phyloP scores from a whole-genome alignment of 192 early-diverging fungal genomes.

The Coemansia nantahalensis region DNA sequence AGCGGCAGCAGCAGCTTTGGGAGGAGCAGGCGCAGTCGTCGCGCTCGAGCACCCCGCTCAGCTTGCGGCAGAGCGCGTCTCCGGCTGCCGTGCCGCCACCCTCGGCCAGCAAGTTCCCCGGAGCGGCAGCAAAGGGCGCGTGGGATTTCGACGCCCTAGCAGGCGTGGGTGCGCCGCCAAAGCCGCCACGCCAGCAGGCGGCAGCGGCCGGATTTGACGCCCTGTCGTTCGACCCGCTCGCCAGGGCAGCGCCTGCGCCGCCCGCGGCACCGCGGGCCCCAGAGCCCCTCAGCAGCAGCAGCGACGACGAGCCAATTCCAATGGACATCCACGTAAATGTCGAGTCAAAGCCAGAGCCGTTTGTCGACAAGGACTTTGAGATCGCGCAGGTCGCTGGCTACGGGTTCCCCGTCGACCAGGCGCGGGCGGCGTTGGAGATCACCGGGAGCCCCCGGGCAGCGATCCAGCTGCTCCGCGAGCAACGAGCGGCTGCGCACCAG shows the following conservation, averaged over 20 bases:
- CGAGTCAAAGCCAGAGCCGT: slow-evolving; percentile 4
- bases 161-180: not conserved
- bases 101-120: slow-evolving; percentile 4
- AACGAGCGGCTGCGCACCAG: slow-evolving; percentile 16
- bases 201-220: not conserved
- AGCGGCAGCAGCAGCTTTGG: slow-evolving; percentile 41
- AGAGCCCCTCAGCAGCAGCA: slow-evolving; percentile 4
- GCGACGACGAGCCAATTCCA: slow-evolving; percentile 41
- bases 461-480: slow-evolving; percentile 44
- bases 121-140: slow-evolving; percentile 10
- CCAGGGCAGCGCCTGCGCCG: not conserved
- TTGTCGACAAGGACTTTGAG: slow-evolving; percentile 46
- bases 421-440: slow-evolving; percentile 67
- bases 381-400: slow-evolving; percentile 76
- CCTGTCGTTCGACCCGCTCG: not conserved
- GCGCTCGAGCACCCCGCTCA: slow-evolving; percentile 24
- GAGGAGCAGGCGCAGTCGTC: slow-evolving; percentile 20
- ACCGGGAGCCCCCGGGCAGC: slow-evolving; percentile 63
- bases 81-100: not conserved
- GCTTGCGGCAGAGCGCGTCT: not conserved
- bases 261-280: not conserved
- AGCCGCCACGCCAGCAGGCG: not conserved
- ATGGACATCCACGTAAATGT: slow-evolving; percentile 17
- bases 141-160: slow-evolving; percentile 52
- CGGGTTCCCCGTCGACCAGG: slow-evolving; percentile 71